Base-by-base conservation (phyloP, 306 rosid species). In the Erythrophleum fordii region DNA sequence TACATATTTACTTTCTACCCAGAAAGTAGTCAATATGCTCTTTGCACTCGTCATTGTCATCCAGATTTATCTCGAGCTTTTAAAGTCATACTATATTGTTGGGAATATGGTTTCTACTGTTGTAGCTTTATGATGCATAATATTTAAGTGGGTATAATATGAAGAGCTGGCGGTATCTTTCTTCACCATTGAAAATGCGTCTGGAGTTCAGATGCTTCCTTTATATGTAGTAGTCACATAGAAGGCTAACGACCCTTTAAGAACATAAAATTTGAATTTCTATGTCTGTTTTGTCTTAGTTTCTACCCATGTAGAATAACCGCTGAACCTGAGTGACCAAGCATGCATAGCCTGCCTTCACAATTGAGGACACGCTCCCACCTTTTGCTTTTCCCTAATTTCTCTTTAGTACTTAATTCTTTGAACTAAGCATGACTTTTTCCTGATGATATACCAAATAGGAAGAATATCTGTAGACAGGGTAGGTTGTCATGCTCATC, bases 401-500 rank as follows among this genome's bases (percentile, higher is more conserved):
- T n/a, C n/a, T n/a, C n/a, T n/a, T n/a, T n/a, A n/a, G n/a, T n/a
- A n/a, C n/a, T n/a, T n/a, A n/a, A n/a, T n/a, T n/a, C n/a, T n/a
- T n/a, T n/a, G n/a, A n/a, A n/a, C n/a, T n/a, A n/a, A n/a, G n/a
- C n/a, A n/a, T n/a, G n/a, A n/a, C n/a, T n/a, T n/a, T n/a, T n/a
- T 39, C 42, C 4, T 39, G 42, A 39, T 39, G 2, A 39, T 39
- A 39, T 39, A 7, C 42, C 42, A 39, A n/a, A n/a, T 6, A 37
- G 23, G 17, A 26, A 48, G 45, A 35, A 26, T 80, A 61, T 72
- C 9, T 52, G 14, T 23, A 23, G 58, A 48, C 23, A 13, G 29
- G 45, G 70, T 45, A 11, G 26, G 60, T 79, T 31, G 46, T 68
- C 68, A 42, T 62, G 77, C 56, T 64, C 22, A 53, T 76, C 39